Conservation (phyloP, 1,284 basidiomycete genomes). For the Phlebopus sp. region DNA sequence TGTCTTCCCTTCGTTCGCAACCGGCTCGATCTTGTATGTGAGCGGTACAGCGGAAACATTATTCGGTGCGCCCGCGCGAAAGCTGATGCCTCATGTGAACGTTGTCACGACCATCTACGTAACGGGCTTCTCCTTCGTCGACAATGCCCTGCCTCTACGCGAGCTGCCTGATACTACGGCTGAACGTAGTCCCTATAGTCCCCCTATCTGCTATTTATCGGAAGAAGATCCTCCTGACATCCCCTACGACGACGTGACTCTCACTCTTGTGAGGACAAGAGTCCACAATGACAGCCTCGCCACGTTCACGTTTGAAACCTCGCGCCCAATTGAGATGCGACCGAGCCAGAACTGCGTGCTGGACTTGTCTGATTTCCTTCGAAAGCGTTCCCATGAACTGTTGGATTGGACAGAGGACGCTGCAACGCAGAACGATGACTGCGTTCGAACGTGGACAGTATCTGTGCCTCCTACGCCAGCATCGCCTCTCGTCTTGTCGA, state of each 20-base stretch:
- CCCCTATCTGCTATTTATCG: slow-evolving; percentile 50
- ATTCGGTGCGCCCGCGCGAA: slow-evolving; percentile 44
- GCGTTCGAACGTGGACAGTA: slow-evolving; percentile 65
- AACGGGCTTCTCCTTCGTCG: slow-evolving; percentile 53
- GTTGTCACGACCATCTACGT: slow-evolving; percentile 46
- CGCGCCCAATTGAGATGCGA: slow-evolving; percentile 33
- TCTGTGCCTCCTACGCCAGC: slow-evolving; percentile 38
- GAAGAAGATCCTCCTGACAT: slow-evolving; percentile 40
- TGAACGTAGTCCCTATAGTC: slow-evolving; percentile 54
- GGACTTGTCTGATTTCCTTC: slow-evolving; percentile 51
- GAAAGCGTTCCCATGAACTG: slow-evolving; percentile 45
- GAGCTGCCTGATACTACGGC: slow-evolving; percentile 34
- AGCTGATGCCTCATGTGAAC: slow-evolving; percentile 54
- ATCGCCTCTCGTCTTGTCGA: slow-evolving; percentile 19
- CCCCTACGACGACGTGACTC: slow-evolving; percentile 29
- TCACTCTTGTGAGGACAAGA: slow-evolving; percentile 35
- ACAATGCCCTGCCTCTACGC: slow-evolving; percentile 54
- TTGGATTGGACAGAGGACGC: slow-evolving; percentile 44
- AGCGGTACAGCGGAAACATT: slow-evolving; percentile 53
- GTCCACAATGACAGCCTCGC: slow-evolving; percentile 47
- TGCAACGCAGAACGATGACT: slow-evolving; percentile 54
- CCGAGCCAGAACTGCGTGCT: slow-evolving; percentile 56
- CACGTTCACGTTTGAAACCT: slow-evolving; percentile 50
- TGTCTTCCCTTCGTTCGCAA: slow-evolving; percentile 50
- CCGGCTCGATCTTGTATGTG: slow-evolving; percentile 58